Conservation (phyloP, 768 basidiomycete genomes). For the Goffeauzyma gilvescens region DNA sequence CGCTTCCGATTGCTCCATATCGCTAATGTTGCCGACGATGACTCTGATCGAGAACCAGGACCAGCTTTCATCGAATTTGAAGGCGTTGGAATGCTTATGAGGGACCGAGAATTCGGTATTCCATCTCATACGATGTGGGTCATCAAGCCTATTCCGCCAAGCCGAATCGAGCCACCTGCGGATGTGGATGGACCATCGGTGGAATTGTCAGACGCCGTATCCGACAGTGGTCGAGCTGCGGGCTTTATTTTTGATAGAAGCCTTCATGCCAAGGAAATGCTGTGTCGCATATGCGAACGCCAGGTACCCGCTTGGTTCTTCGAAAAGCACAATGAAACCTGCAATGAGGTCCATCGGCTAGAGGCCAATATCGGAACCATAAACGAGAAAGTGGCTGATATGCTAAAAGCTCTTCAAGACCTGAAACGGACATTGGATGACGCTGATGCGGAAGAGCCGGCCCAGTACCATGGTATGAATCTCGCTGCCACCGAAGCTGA, state of each 20-base stretch:
- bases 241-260: no score
- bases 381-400: conserved; percentile 77
- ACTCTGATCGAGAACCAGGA: conserved; percentile 25
- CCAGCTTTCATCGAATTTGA: conserved; percentile 59
- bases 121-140: conserved; percentile 98
- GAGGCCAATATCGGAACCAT: conserved; percentile 86
- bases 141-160: conserved; percentile 41
- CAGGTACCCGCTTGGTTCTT: conserved; percentile 98
- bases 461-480: conserved; percentile 24
- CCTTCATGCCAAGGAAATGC: conserved; percentile 52
- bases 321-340: conserved; percentile 99
- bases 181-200: conserved; percentile 9
- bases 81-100: conserved; percentile 96
- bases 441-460: conserved; percentile 40
- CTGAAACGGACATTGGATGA: conserved; percentile 43
- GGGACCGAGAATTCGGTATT: conserved; percentile 68
- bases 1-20: conserved; percentile 69
- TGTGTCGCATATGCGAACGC: conserved; percentile 95
- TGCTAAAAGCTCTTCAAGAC: conserved; percentile 68
- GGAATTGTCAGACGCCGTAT: background rate
- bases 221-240: conserved; percentile 15
- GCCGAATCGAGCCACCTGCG: background rate
- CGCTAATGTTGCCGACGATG: conserved; percentile 40
- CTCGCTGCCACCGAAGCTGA: conserved; percentile 18
- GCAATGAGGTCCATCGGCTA: conserved; percentile 81